Percentiles rank a stretch among this genome's conserved stretches.
Conservation (phyloP, 2,329 filamentous ascomycete genomes). For the Fusarium equiseti region DNA sequence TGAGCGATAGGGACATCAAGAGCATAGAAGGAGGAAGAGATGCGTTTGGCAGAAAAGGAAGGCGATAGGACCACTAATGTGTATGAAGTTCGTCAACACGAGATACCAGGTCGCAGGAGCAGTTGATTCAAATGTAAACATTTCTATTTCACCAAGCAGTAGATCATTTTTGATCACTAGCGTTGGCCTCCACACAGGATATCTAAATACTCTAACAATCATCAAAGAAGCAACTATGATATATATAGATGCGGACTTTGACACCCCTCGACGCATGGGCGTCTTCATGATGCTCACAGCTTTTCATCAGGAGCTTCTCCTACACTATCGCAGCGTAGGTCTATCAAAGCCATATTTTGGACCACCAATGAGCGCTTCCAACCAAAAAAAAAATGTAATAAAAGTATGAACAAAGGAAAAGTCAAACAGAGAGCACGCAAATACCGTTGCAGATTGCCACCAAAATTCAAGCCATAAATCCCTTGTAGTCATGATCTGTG, state of each 20-base stretch:
- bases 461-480: slow-evolving; percentile 46
- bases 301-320: slow-evolving; percentile 17
- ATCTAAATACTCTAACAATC: slow-evolving; percentile 20
- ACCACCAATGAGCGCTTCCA: slow-evolving; percentile 45
- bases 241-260: slow-evolving; percentile 49
- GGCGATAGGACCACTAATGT: slow-evolving; percentile 33
- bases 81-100: background rate
- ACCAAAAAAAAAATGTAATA: slow-evolving; percentile 40
- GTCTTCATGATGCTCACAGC: slow-evolving; percentile 33
- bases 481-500: slow-evolving; percentile 48
- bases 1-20: slow-evolving; percentile 82
- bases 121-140: slow-evolving; percentile 6
- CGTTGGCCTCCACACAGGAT: slow-evolving; percentile 32
- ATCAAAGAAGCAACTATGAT: slow-evolving; percentile 46
- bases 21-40: slow-evolving; percentile 71
- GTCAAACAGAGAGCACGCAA: slow-evolving; percentile 36
- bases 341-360: slow-evolving; percentile 47
- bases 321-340: slow-evolving; percentile 36
- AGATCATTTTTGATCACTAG: slow-evolving; percentile 23
- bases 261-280: slow-evolving; percentile 16
- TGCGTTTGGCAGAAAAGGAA: slow-evolving; percentile 56
- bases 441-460: slow-evolving; percentile 41
- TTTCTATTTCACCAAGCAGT: slow-evolving; percentile 32
- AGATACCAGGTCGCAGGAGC: background rate
- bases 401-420: slow-evolving; percentile 46